Percentiles rank a stretch among this genome's conserved stretches.
These are phyloP conservation scores for Podospora pseudoanserina DNA, from an alignment of 495 filamentous ascomycete species.

Conservation along the genomic window DNA sequence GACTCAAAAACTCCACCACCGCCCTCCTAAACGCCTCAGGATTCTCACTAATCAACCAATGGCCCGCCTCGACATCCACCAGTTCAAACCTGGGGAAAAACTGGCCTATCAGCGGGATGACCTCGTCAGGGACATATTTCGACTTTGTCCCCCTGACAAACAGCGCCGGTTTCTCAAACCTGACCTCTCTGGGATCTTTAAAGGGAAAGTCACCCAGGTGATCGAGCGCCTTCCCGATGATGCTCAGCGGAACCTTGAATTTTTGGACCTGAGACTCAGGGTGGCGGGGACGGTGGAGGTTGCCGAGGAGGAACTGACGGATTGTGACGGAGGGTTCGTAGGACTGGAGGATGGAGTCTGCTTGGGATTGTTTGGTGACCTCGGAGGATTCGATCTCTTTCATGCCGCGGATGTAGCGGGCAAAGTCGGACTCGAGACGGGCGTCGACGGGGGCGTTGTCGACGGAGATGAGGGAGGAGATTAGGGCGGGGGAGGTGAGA, in stretches of 20 bases:
- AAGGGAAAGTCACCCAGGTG: slow-evolving; percentile 86
- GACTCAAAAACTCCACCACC: slow-evolving; percentile 50
- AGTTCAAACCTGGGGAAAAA: slow-evolving; percentile 86
- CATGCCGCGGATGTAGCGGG: slow-evolving; percentile 81
- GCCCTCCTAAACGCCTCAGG: slow-evolving; percentile 74
- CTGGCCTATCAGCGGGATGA: slow-evolving; percentile 77
- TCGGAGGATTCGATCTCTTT: slow-evolving; percentile 65
- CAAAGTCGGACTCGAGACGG: slow-evolving; percentile 67
- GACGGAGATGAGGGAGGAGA: slow-evolving; percentile 71
- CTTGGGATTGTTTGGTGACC: slow-evolving; percentile 67
- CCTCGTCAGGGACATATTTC: slow-evolving; percentile 81
- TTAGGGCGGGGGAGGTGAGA: slow-evolving; percentile 59
- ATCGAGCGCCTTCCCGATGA: slow-evolving; percentile 36
- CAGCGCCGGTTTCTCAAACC: slow-evolving; percentile 73
- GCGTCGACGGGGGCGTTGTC: slow-evolving; percentile 92
- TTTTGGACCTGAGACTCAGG: slow-evolving; percentile 23
- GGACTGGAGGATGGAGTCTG: slow-evolving; percentile 69
- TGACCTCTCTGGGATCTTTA: slow-evolving; percentile 54
- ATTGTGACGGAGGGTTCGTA: slow-evolving; percentile 78
- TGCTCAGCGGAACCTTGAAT: slow-evolving; percentile 47
- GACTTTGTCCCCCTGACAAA: slow-evolving; percentile 82
- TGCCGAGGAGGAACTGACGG: slow-evolving; percentile 92
- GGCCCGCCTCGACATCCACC: slow-evolving; percentile 79
- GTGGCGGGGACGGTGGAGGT: slow-evolving; percentile 55
- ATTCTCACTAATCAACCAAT: slow-evolving; percentile 94